phyloP scores from a whole-genome alignment of 768 basidiomycete species.

The Kwoniella botswanensis region DNA sequence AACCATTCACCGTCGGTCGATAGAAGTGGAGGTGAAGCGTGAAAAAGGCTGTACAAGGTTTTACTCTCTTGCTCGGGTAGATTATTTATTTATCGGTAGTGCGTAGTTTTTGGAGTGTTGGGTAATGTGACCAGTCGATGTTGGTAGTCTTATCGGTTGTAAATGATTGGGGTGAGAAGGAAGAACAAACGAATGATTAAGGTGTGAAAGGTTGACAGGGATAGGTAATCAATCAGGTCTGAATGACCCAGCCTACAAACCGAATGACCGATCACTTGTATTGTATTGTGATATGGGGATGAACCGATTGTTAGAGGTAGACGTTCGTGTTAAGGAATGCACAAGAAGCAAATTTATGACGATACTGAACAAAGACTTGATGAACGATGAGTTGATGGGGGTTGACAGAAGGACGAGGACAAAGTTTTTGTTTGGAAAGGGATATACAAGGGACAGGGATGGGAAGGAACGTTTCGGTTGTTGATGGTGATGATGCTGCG shows the following conservation, averaged over 20 bases:
- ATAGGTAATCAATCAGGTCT: not conserved
- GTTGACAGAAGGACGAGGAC: not conserved
- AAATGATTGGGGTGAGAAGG: not conserved
- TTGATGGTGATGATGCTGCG: too few relatives aligned
- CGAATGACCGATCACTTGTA: not conserved
- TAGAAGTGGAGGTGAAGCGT: constrained; percentile 8
- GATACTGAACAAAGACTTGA: not conserved
- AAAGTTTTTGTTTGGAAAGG: not conserved
- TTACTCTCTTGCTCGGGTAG: not conserved
- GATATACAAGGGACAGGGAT: too few relatives aligned
- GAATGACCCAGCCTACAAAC: not conserved
- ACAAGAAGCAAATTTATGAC: constrained; percentile 3
- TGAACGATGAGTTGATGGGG: not conserved
- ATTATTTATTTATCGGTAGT: not conserved
- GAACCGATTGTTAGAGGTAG: not conserved
- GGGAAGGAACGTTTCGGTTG: too few relatives aligned
- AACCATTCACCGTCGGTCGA: constrained; percentile 3
- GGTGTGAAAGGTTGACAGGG: not conserved
- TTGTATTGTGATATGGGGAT: not conserved
- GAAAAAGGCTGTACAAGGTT: constrained; percentile 7
- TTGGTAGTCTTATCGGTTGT: not conserved
- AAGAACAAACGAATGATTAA: not conserved
- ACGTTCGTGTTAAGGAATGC: not conserved
- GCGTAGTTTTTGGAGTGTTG: not conserved
- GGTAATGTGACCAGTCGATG: not conserved